These are phyloP conservation scores for Pseudogymnoascus sp. DNA, from an alignment of 2,329 filamentous ascomycete species.

Conservation along the genomic window DNA sequence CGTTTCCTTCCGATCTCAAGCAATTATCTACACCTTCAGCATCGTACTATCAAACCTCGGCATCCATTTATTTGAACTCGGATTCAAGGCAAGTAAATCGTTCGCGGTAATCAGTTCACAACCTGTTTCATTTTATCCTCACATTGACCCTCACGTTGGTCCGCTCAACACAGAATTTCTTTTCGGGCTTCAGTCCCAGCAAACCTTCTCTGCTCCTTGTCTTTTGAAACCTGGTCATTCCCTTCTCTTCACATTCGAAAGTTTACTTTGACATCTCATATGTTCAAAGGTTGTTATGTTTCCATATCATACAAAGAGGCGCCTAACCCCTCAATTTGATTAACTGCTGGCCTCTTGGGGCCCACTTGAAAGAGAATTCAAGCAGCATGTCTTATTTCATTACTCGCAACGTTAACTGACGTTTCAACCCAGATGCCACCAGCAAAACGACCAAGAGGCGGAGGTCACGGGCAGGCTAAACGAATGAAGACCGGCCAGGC, in stretches of 20 bases:
- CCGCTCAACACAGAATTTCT: background rate
- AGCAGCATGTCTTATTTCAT: background rate
- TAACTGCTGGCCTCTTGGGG: background rate
- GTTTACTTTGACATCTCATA: background rate
- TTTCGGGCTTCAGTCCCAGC: background rate
- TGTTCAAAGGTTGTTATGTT: background rate
- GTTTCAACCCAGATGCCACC: background rate
- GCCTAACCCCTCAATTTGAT: background rate
- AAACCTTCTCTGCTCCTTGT: background rate
- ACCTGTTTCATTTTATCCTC: background rate
- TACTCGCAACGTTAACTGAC: background rate
- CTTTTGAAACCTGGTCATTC: background rate
- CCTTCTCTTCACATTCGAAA: background rate
- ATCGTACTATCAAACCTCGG: background rate
- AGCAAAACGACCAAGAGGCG: background rate
- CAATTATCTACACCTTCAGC: background rate
- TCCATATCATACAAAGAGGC: background rate
- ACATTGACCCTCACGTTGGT: background rate
- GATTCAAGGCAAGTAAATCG: background rate
- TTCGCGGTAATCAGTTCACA: background rate
- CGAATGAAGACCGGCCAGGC: background rate
- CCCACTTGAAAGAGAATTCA: background rate
- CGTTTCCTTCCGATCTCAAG: background rate
- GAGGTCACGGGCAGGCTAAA: background rate
- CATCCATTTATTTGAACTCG: background rate